Evolutionary conservation across 2,329 filamentous ascomycete species (phyloP).

Genomic region (Incumbomyces lentus): DNA sequence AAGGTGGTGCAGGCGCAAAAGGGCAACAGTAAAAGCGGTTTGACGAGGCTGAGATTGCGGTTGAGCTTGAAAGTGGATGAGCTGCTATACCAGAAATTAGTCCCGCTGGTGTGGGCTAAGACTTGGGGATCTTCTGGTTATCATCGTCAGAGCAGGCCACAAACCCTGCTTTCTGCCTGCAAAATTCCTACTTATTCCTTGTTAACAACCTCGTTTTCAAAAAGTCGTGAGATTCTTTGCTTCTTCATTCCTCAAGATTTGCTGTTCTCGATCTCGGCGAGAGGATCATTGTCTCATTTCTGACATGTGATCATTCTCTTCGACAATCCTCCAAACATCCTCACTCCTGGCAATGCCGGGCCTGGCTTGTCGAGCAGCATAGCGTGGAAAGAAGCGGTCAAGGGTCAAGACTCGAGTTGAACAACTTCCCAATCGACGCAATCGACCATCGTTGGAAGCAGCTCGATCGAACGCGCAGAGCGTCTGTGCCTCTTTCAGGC

Average conservation of each 20-base stretch:
- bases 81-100: too few relatives aligned
- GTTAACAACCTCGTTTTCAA: too few relatives aligned
- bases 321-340: neutral
- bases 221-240: too few relatives aligned
- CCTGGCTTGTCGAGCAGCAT: neutral
- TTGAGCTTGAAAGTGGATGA: too few relatives aligned
- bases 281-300: neutral
- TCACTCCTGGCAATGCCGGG: neutral
- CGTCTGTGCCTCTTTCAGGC: constrained; percentile 44
- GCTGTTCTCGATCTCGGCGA: too few relatives aligned
- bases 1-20: too few relatives aligned
- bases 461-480: too few relatives aligned
- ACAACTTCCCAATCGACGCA: neutral
- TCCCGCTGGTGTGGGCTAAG: too few relatives aligned
- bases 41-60: too few relatives aligned
- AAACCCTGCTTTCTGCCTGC: constrained; percentile 1
- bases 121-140: too few relatives aligned
- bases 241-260: neutral
- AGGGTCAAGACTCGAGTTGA: too few relatives aligned
- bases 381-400: neutral
- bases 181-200: neutral
- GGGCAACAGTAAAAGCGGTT: too few relatives aligned
- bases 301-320: constrained; percentile 19
- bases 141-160: constrained; percentile 4
- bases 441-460: constrained; percentile 60